phyloP scores from a whole-genome alignment of 176 grass and related monocot genomes.

The Poa annua region DNA sequence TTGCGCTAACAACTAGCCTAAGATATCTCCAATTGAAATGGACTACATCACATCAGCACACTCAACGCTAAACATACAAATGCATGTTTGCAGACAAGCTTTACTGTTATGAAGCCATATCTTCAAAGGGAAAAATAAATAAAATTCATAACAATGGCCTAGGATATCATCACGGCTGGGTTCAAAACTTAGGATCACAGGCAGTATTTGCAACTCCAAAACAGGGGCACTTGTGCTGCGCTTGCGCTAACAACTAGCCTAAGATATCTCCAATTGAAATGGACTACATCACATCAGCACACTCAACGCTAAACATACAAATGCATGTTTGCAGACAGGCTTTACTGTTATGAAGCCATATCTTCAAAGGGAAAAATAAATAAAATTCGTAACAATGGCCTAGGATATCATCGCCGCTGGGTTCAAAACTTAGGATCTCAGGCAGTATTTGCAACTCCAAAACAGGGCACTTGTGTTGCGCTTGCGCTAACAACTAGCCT shows the following conservation, averaged over 20 bases:
- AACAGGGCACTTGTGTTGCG: not conserved
- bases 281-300: conserved; percentile 10
- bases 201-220: conserved; percentile 24
- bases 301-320: not conserved
- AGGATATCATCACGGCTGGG: conserved; percentile 2
- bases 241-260: not conserved
- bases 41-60: conserved; percentile 13
- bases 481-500: not conserved
- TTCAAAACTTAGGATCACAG: not conserved
- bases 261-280: conserved; percentile 30
- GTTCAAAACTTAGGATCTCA: not conserved
- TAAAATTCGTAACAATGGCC: not conserved
- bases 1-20: not conserved
- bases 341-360: conserved; percentile 4
- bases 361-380: not conserved
- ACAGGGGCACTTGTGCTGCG: not conserved
- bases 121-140: not conserved
- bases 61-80: conserved; percentile 3
- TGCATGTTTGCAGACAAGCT: conserved; percentile 21
- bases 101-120: conserved; percentile 2
- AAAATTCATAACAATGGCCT: not conserved
- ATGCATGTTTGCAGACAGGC: conserved; percentile 24
- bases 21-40: conserved; percentile 30
- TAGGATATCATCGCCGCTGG: not conserved
- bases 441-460: conserved; percentile 21